These are phyloP conservation scores for Phialocephala subalpina DNA, from an alignment of 2,329 filamentous ascomycete genomes.

Conservation along the genomic window DNA sequence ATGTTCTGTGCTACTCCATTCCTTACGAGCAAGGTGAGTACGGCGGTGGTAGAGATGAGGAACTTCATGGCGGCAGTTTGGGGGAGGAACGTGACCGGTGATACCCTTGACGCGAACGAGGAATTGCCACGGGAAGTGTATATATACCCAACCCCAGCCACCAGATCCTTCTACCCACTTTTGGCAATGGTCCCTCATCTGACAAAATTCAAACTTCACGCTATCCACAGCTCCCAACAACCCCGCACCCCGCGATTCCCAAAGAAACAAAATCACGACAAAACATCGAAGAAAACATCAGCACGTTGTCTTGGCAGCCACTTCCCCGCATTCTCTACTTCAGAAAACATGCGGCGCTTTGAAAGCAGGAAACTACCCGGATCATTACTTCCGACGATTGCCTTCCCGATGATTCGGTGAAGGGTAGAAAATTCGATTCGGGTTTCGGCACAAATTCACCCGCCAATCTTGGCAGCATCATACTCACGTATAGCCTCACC, in stretches of 20 bases:
- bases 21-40: no score
- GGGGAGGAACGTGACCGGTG: not conserved
- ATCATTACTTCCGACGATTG: not conserved
- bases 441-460: not conserved
- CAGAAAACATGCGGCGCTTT: not conserved
- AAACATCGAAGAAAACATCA: not conserved
- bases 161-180: not conserved
- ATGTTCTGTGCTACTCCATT: no score
- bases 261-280: not conserved
- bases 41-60: no score
- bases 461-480: not conserved
- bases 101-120: not conserved
- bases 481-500: not conserved
- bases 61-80: not conserved
- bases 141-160: not conserved
- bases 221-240: no score
- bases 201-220: no score
- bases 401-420: no score
- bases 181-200: not conserved
- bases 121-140: not conserved
- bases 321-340: not conserved
- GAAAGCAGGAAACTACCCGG: not conserved
- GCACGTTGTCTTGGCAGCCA: not conserved
- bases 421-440: no score
- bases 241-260: not conserved